A percentile compares a stretch with the other conserved stretches of the same genome.
These are phyloP conservation scores for Castanea mollissima DNA, from an alignment of 306 rosid species.

Conservation along the genomic window DNA sequence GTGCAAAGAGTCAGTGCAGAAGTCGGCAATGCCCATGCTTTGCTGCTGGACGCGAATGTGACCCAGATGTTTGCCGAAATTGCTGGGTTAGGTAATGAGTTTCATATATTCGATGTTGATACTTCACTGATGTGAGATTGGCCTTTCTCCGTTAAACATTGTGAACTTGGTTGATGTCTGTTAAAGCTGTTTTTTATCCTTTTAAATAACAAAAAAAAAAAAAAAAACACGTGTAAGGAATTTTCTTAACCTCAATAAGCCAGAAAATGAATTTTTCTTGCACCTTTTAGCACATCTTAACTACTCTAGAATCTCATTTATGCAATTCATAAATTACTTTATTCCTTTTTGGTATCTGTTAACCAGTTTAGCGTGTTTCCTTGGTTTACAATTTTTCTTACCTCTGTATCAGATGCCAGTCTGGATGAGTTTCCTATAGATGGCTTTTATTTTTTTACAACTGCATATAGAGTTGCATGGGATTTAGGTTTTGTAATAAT, in stretches of 20 bases:
- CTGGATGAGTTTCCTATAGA: not conserved
- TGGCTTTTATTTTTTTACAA: not conserved
- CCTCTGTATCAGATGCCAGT: not conserved
- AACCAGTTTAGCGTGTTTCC: not conserved
- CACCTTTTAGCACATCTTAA: not conserved
- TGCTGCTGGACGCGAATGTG: conserved; percentile 90
- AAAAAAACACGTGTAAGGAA: not conserved
- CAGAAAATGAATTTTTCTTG: not conserved
- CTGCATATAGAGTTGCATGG: not conserved
- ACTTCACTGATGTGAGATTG: not conserved
- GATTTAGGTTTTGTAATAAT: not conserved
- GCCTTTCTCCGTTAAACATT: not conserved
- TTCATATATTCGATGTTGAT: not conserved
- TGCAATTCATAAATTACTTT: not conserved
- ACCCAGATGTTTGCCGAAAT: conserved; percentile 90
- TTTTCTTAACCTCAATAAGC: not conserved
- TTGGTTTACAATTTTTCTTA: not conserved
- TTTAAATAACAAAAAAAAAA: not conserved
- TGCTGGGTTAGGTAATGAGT: conserved; percentile 86
- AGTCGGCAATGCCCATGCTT: conserved; percentile 92
- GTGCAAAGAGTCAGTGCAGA: conserved; percentile 82
- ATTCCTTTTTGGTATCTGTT: not conserved
- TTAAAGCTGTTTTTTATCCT: not conserved
- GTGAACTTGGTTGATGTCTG: not conserved
- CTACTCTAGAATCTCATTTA: not conserved